Evolutionary conservation across 352 stramenopile genomes (phyloP), one percentile per base, ranked within the genome.

Genomic region (Phytophthora cactorum): DNA sequence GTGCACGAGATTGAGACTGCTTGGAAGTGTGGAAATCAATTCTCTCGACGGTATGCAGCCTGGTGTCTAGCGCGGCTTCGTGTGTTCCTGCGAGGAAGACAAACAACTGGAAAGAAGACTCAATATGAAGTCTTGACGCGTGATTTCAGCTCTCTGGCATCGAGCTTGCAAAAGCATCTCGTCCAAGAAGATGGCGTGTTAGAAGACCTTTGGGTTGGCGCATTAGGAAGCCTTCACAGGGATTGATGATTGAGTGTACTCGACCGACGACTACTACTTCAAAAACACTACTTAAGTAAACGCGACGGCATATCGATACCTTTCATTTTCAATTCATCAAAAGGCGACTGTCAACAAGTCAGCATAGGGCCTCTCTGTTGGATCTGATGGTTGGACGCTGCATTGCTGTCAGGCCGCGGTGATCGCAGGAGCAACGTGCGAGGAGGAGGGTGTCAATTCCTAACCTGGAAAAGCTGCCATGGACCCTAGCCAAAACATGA

Each of bases 31-130:
- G 60, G 53, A 15, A 77, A 70, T 39, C 63, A 70, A 51, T 88
- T 78, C 61, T 75, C 81, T 22, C 52, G 74, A 46, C 77, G 81
- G 7, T 91, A 86, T 63, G 70, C 79, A 25, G 63, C 76, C 14
- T 91, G 83, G 83, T 79, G 72, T 12, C 55, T 90, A 36, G 62
- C 53, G 11, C 71, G 62, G n/a, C 66, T 75, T 62, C 71, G 50
- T 43, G 49, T 43, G 22, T 65, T 59, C 17, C 27, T 73, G 27
- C 47, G 47, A 15, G 31, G 31, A 44, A 52, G 31, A 53, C 50
- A 17, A 57, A 10, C 9, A 22, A 6, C 27, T 58, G 38, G 17
- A 29, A 15, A 60, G 15, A 52, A 29, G 8, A 45, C 1, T 41
- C 29, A 36, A 32, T 8, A 56, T 28, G 25, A 59, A 29, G 36